These are phyloP conservation scores for Barnettozyma californica DNA, from an alignment of 805 yeast genomes.

Conservation along the genomic window DNA sequence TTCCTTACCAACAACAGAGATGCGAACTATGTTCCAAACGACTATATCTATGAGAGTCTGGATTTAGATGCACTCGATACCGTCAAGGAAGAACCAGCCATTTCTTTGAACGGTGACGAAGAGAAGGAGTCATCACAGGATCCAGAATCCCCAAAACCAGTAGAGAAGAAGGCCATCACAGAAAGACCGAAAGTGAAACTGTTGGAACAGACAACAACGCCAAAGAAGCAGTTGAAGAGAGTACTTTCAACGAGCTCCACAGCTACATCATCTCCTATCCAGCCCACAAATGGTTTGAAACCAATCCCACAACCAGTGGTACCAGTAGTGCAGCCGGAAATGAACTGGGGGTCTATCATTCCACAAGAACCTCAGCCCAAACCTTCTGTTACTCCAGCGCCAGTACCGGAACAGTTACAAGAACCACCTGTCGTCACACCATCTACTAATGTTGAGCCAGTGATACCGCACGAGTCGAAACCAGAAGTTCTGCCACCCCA, in stretches of 20 bases:
- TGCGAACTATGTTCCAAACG: constrained; percentile 88
- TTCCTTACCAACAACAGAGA: constrained; percentile 91
- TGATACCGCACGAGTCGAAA: constrained; percentile 1
- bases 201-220: neutral
- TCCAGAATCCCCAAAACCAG: neutral
- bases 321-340: neutral
- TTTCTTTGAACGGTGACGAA: constrained; percentile 21
- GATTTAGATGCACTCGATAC: constrained; percentile 57
- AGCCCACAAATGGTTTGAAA: constrained; percentile 1
- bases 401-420: constrained; percentile 43
- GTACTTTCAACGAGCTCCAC: neutral
- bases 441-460: constrained; percentile 5
- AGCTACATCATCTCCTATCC: neutral
- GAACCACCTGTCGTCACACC: constrained; percentile 9
- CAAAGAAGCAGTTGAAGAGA: constrained; percentile 1
- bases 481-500: constrained; percentile 2
- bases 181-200: constrained; percentile 4
- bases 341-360: constrained; percentile 3
- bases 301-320: neutral
- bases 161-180: constrained; percentile 2
- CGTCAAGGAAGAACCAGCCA: constrained; percentile 45
- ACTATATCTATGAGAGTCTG: constrained; percentile 82
- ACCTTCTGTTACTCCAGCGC: constrained; percentile 16
- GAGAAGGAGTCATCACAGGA: constrained; percentile 4
- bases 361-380: constrained; percentile 1